Percentiles rank a stretch among this genome's conserved stretches.
phyloP scores from a whole-genome alignment of 805 yeast genomes.

The Starmerella ratchasimensis region DNA sequence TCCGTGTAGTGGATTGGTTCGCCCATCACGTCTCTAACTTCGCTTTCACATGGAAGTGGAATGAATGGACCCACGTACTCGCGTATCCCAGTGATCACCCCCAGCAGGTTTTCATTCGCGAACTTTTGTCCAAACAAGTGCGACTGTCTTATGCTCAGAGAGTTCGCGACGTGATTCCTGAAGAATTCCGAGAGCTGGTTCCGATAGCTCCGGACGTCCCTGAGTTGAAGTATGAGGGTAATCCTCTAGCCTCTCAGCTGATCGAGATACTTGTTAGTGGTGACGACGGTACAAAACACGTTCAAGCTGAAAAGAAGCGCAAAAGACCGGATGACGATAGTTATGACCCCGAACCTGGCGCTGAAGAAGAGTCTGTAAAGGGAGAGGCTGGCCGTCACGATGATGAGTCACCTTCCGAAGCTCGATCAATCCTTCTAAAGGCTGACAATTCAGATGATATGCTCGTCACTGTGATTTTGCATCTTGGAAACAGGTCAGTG shows the following conservation, averaged over 20 bases:
- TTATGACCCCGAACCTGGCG: too few species aligned
- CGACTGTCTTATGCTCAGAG: slow-evolving; percentile 64
- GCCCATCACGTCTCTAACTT: slow-evolving; percentile 85
- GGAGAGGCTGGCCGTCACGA: slow-evolving; percentile 5
- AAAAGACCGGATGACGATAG: too few species aligned
- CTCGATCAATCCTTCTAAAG: background rate
- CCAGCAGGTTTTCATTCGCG: slow-evolving; percentile 54
- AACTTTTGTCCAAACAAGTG: slow-evolving; percentile 70
- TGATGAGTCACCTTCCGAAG: too few species aligned
- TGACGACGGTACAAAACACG: too few species aligned
- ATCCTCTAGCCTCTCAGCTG: slow-evolving; percentile 19
- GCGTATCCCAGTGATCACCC: slow-evolving; percentile 49
- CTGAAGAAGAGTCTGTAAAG: too few species aligned
- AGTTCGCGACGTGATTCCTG: slow-evolving; percentile 57
- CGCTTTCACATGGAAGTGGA: slow-evolving; percentile 96
- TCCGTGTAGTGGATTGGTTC: slow-evolving; percentile 78
- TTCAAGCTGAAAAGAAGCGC: too few species aligned
- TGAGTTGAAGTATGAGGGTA: slow-evolving; percentile 29
- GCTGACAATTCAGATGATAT: slow-evolving; percentile 28
- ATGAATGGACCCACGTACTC: slow-evolving; percentile 59
- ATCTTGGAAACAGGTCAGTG: slow-evolving; percentile 77
- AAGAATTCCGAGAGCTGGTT: slow-evolving; percentile 35
- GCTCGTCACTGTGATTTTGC: slow-evolving; percentile 57
- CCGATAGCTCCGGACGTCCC: slow-evolving; percentile 28
- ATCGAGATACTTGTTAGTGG: too few species aligned